A percentile compares a stretch with the other conserved stretches of the same genome.
phyloP scores from a whole-genome alignment of 805 yeast genomes.

The Starmerella riodocensis region DNA sequence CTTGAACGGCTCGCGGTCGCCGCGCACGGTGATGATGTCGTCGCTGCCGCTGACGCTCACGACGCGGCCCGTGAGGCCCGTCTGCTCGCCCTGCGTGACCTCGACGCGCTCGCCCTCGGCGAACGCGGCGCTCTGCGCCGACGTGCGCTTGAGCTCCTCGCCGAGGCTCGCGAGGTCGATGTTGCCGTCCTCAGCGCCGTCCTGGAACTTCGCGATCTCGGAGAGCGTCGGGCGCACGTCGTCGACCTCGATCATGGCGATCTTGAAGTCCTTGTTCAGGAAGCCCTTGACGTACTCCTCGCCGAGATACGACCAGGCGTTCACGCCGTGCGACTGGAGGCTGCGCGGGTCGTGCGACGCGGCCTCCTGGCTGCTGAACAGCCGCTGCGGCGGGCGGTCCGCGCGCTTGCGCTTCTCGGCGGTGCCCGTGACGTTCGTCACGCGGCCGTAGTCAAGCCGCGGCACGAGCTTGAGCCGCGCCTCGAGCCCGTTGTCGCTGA shows the following conservation, averaged over 20 bases:
- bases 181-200: slow-evolving; percentile 65
- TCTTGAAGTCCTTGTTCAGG: slow-evolving; percentile 70
- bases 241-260: slow-evolving; percentile 68
- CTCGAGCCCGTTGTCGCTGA: slow-evolving; percentile 89
- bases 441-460: slow-evolving; percentile 76
- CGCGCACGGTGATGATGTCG: slow-evolving; percentile 43
- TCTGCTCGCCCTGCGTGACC: slow-evolving; percentile 84
- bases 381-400: slow-evolving; percentile 69
- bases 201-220: slow-evolving; percentile 52
- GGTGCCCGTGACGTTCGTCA: slow-evolving; percentile 27
- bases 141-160: slow-evolving; percentile 55
- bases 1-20: slow-evolving; percentile 36
- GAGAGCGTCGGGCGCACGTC: slow-evolving; percentile 73
- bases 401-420: slow-evolving; percentile 42
- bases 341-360: slow-evolving; percentile 65
- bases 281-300: slow-evolving; percentile 88
- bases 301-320: slow-evolving; percentile 57
- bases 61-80: slow-evolving; percentile 61
- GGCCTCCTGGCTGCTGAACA: slow-evolving; percentile 84
- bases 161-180: slow-evolving; percentile 79
- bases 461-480: slow-evolving; percentile 91
- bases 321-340: slow-evolving; percentile 42
- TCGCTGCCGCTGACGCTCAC: slow-evolving; percentile 25
- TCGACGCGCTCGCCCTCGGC: slow-evolving; percentile 93
- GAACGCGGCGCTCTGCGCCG: slow-evolving; percentile 47